Evolutionary conservation across 495 filamentous ascomycete species (phyloP).

Genomic region (Entonaema liquescens): DNA sequence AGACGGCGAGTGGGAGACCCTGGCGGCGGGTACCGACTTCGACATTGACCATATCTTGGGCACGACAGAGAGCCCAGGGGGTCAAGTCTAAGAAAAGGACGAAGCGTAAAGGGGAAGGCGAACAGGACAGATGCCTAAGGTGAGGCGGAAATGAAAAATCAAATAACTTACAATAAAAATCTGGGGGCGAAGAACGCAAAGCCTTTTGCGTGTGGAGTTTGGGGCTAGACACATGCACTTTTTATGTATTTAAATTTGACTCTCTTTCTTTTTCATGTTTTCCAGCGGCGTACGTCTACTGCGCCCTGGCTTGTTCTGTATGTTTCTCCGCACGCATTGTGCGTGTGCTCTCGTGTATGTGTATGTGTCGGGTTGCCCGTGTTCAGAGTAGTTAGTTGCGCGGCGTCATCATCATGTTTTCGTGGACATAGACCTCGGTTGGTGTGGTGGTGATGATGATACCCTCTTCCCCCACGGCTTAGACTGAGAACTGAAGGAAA

Average conservation of each 20-base stretch:
- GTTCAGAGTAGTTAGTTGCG: background rate
- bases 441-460: background rate
- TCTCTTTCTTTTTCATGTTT: constrained; percentile 17
- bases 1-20: constrained; percentile 37
- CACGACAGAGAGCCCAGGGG: constrained; percentile 39
- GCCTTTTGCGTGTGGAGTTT: background rate
- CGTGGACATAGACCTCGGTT: constrained; percentile 6
- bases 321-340: background rate
- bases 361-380: background rate
- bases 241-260: constrained; percentile 38
- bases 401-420: background rate
- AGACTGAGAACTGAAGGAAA: background rate
- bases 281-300: constrained; percentile 24
- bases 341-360: constrained; percentile 19
- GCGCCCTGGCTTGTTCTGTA: constrained; percentile 11
- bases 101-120: background rate
- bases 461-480: background rate
- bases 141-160: background rate
- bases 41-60: constrained; percentile 45
- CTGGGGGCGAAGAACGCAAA: background rate
- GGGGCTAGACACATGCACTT: constrained; percentile 23
- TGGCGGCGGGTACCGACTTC: constrained; percentile 40
- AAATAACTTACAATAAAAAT: background rate
- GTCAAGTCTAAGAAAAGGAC: constrained; percentile 4
- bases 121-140: constrained; percentile 4